Evolutionary conservation across 176 grass and related monocot genomes (phyloP).

Genomic region (Dendrocalamus sinicus): DNA sequence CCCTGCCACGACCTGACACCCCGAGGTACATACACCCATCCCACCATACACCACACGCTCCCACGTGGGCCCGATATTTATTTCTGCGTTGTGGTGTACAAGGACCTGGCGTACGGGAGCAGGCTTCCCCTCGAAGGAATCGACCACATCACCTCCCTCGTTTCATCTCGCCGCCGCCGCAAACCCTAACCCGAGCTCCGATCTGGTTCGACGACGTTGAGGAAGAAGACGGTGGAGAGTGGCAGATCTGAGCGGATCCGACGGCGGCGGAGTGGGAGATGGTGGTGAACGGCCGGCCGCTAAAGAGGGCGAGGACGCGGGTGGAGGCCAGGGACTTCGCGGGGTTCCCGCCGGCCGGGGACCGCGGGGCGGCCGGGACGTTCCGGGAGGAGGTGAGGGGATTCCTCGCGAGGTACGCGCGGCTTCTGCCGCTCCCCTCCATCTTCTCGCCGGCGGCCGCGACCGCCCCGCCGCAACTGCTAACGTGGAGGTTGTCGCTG

Average conservation of each 20-base stretch:
- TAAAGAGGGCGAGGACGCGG: constrained; percentile 83
- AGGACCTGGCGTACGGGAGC: constrained; percentile 45
- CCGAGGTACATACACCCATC: constrained; percentile 3
- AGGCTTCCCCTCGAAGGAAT: constrained; percentile 64
- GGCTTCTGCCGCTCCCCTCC: constrained; percentile 65
- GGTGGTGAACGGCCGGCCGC: constrained; percentile 92
- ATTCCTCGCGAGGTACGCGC: constrained; percentile 72
- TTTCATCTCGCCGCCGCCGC: constrained; percentile 58
- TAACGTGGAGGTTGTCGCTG: constrained; percentile 78
- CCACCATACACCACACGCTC: constrained; percentile 19
- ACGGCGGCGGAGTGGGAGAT: constrained; percentile 53
- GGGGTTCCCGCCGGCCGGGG: constrained; percentile 47
- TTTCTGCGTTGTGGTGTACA: constrained; percentile 2
- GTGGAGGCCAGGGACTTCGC: constrained; percentile 60
- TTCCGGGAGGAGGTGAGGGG: constrained; percentile 77
- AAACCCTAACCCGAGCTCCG: constrained; percentile 77
- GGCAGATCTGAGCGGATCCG: constrained; percentile 57
- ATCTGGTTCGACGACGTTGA: constrained; percentile 61
- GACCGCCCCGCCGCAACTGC: constrained; percentile 57
- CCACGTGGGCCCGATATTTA: constrained; percentile 20
- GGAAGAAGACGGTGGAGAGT: constrained; percentile 28
- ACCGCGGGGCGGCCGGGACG: constrained; percentile 58
- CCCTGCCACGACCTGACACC: constrained; percentile 54
- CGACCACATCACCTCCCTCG: constrained; percentile 53
- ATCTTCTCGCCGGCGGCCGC: constrained; percentile 67